Base-by-base conservation (phyloP, 169 alveolate species). In the Plasmodium gallinaceum region DNA sequence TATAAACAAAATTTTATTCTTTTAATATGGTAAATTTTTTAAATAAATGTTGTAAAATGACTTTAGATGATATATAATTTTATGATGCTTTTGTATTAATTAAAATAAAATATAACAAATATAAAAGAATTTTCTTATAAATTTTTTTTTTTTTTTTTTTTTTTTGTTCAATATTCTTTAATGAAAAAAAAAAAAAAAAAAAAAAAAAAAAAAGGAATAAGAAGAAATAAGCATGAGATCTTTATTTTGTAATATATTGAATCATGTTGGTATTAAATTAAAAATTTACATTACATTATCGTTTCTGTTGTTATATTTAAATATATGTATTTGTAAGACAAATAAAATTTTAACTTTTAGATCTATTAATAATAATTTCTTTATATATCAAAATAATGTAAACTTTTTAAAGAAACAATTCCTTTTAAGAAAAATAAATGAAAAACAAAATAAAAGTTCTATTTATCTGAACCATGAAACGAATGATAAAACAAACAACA, bases 191-290 rank as follows among this genome's bases (percentile, higher is more conserved):
- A 54, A 54, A 7, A 12, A 8, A 10, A 12, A 54, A 22, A 37
- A 62, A 14, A 16, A 10, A 52, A 42, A 65, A 39, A 22, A 74
- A 61, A 46, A 46, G 45, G 14, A 43, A 60, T 39, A 37, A 18
- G 52, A 48, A 46, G n/a, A 43, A 26, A 39, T 46, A 74, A 78
- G 78, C 69, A 78, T 78, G 89, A 78, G 32, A 64, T 45, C 89
- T n/a, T 65, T 58, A 62, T 60, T 54, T 57, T 52, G 42, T 42
- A 64, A 62, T 64, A 39, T 48, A 26, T 54, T 78, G 39, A 51
- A 78, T 39, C 37, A 76, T 76, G 76, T 64, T 78, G 89, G 89
- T 64, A 78, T 39, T 51, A 78, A 58, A 78, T 43, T 78, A 78
- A 78, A 64, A 78, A 78, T 78, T 32, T 42, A 65, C 51, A 57